These are phyloP conservation scores for Mycena citricolor DNA, from an alignment of 1,284 basidiomycete genomes.

Conservation along the genomic window DNA sequence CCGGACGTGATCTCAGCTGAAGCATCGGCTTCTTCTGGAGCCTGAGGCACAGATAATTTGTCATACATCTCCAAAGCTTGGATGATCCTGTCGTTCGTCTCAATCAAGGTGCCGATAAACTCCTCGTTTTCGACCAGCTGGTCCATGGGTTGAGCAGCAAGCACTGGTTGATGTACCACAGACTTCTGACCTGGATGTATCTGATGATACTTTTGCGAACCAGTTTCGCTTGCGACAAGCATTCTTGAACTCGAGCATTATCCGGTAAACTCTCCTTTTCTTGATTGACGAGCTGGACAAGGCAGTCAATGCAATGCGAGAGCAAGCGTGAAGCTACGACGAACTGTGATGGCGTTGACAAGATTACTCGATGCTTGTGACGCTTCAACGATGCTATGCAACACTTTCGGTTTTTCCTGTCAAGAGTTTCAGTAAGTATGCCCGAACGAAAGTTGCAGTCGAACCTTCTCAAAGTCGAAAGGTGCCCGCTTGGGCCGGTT, in stretches of 20 bases:
- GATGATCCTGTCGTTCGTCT: constrained; percentile 91
- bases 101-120: constrained; percentile 89
- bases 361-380: constrained; percentile 88
- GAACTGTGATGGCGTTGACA: constrained; percentile 85
- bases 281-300: constrained; percentile 75
- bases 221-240: constrained; percentile 78
- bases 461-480: constrained; percentile 84
- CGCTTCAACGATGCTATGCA: constrained; percentile 82
- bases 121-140: constrained; percentile 93
- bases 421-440: constrained; percentile 4
- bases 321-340: constrained; percentile 27
- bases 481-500: constrained; percentile 48
- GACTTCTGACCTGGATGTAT: constrained; percentile 76
- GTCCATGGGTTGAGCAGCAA: constrained; percentile 1
- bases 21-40: constrained; percentile 31
- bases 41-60: constrained; percentile 44
- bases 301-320: constrained; percentile 4
- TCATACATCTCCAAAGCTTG: constrained; percentile 88
- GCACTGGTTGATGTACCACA: not conserved
- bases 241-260: constrained; percentile 85
- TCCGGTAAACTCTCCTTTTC: constrained; percentile 77
- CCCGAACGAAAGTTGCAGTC: constrained; percentile 21
- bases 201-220: constrained; percentile 81
- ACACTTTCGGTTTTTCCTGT: constrained; percentile 87
- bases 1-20: constrained; percentile 40